Percentiles rank a stretch among this genome's conserved stretches.
These are phyloP conservation scores for Fagopyrum tataricum DNA, from an alignment of 148 eudicot genomes.

Conservation along the genomic window DNA sequence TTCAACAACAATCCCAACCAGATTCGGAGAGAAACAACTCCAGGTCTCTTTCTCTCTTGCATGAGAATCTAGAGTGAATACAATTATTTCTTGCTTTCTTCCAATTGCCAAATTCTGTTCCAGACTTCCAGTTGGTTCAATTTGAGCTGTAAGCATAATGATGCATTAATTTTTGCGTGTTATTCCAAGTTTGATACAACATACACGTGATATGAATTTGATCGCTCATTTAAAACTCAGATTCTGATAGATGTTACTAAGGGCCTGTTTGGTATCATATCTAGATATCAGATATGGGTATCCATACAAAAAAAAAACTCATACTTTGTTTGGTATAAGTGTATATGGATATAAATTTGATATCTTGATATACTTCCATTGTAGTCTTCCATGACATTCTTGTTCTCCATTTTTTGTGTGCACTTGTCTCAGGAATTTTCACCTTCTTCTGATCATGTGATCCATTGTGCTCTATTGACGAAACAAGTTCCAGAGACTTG, in stretches of 20 bases:
- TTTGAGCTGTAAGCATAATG: neutral
- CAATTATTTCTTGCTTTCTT: neutral
- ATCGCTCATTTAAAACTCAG: no score
- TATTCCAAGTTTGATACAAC: neutral
- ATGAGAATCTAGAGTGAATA: neutral
- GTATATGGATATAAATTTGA: no score
- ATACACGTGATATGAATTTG: no score
- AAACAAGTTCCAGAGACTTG: constrained; percentile 51
- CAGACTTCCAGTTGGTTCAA: neutral
- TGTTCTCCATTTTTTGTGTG: no score
- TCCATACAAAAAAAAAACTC: no score
- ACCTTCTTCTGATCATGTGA: constrained; percentile 54
- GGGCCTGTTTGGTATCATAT: neutral
- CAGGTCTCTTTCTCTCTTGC: neutral
- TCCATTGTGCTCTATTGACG: constrained; percentile 83
- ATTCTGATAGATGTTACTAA: no score
- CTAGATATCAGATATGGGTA: neutral
- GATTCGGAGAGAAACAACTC: neutral
- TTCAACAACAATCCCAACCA: neutral
- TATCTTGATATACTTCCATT: no score
- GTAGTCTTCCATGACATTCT: neutral
- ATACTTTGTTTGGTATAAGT: no score
- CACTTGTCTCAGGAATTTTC: neutral
- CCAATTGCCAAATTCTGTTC: neutral
- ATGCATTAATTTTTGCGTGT: no score